Base-by-base conservation (phyloP, 768 basidiomycete genomes). In the Mrakia gelida region DNA sequence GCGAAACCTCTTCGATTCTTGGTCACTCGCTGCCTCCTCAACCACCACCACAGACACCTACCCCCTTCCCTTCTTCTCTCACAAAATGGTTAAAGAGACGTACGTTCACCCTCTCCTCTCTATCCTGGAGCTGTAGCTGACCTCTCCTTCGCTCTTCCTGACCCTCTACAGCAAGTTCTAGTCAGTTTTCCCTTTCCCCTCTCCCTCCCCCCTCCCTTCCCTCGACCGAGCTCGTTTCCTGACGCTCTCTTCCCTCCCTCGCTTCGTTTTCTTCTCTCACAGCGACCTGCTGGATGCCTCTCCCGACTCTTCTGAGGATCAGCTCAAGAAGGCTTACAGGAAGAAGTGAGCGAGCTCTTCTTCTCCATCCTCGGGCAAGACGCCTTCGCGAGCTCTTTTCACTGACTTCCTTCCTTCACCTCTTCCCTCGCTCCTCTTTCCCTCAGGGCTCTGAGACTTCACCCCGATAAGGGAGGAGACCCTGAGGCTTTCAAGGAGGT, bases 401-500 rank as follows among this genome's bases (percentile, higher is more conserved):
- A 28, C 43, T 76, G 62, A 67, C 45, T 23, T 45, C 34, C 73
- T 75, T 34, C 30, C 7, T 7, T 38, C 62, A 41, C 75, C 41
- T 68, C 62, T 15, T 30, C 8, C 65, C 28, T 6, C 77, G 26
- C 23, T 59, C 38, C 28, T n/a, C 62, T 63, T 30, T 13, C 78
- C 77, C 54, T 72, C 61, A 95, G 93, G 85, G 93, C 93, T 15
- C 85, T 95, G 72, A 89, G 91, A 77, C 85, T 94, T 80, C 93
- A 95, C 84, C 93, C 93, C 30, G 93, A 95, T 88, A 95, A 95
- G 86, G 94, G 95, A 68, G 95, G 95, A 77, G 95, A 97, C 82
- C 94, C 94, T 34, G 96, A 98, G 85, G 85, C 92, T 75, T 98
- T 98, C 91, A 98, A 98, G 84, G 94, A 98, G 84, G 92, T 98